Base-by-base conservation (phyloP, 257 asterid species). In the Ocimum tenuiflorum region DNA sequence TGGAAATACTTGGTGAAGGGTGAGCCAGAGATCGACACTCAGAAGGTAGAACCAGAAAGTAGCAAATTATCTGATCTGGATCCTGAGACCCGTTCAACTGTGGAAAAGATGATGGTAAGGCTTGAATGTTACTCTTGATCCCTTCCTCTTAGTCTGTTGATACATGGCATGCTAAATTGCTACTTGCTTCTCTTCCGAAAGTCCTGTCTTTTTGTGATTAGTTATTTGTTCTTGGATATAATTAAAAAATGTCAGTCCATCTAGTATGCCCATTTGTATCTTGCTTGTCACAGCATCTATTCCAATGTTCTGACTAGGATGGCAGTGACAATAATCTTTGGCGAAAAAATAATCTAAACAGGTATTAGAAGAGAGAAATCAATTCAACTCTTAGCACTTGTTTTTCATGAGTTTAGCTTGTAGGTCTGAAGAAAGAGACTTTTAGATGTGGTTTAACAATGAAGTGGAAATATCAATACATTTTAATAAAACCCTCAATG, bases 1-100 rank as follows among this genome's bases (percentile, higher is more conserved):
- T 91, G 98, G 98, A 89, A 89, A 69, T 86, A 65, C 73, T 35
- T 86, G 73, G 91, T 89, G 72, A 89, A 91, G 84, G 98, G 96
- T 72, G 95, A 84, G 49, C 98, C 95, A 1, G 92, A 85, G 75
- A 60, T 91, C 23, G 95, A 91, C 79, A 89, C 92, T 12, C 91
- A 87, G 77, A 89, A 87, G 73, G 91, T 82, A 47, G 96, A 87
- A 78, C 98, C 96, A 15, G 98, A 88, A 77, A 81, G 27, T 67
- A 91, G 95, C 75, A 85, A 77, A 35, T 69, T 91, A 12, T 70
- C 94, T 39, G 96, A 89, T 75, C 73, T 91, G 71, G 96, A 91
- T 63, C 92, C 95, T 0, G 96, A 91, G 67, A 87, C 95, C 0
- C 81, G 95, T 38, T 81, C 96, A 5, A 85, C 96, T n/a, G 95